phyloP scores from a whole-genome alignment of 2,329 filamentous ascomycete genomes.

The Calonectria honghensis region DNA sequence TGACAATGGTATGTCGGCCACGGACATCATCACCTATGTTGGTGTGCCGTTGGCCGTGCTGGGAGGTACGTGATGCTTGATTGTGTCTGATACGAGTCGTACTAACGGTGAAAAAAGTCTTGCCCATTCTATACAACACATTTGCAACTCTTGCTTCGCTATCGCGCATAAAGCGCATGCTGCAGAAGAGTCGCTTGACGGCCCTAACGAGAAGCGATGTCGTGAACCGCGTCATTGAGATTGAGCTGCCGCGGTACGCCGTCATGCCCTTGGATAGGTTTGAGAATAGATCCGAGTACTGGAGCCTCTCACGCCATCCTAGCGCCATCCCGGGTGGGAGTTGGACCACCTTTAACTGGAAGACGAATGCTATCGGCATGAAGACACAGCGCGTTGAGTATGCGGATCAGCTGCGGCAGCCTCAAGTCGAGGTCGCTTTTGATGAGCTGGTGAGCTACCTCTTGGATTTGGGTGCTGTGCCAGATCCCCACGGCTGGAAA shows the following conservation, averaged over 20 bases:
- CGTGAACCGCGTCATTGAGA: conserved; percentile 79
- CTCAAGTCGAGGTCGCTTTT: conserved; percentile 72
- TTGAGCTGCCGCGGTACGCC: conserved; percentile 79
- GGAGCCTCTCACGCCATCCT: conserved; percentile 70
- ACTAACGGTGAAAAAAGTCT: conserved; percentile 58
- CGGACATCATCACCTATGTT: conserved; percentile 74
- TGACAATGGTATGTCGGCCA: conserved; percentile 60
- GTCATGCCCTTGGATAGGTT: conserved; percentile 77
- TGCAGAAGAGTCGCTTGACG: conserved; percentile 73
- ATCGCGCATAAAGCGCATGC: conserved; percentile 75
- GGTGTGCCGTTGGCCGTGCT: conserved; percentile 76
- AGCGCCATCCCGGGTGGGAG: conserved; percentile 75
- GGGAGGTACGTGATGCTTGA: conserved; percentile 58
- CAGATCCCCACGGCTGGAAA: conserved; percentile 75
- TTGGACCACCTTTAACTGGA: conserved; percentile 81
- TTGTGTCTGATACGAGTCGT: background rate
- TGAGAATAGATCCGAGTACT: conserved; percentile 73
- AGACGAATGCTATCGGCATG: conserved; percentile 75
- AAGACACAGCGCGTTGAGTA: conserved; percentile 80
- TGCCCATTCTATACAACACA: conserved; percentile 81
- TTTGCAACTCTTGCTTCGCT: conserved; percentile 75
- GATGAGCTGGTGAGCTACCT: conserved; percentile 77
- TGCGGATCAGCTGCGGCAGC: conserved; percentile 72
- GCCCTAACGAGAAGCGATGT: conserved; percentile 78
- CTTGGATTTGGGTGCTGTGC: conserved; percentile 77